These are phyloP conservation scores for Rhinocladiella similis DNA, from an alignment of 2,329 filamentous ascomycete genomes.

Conservation along the genomic window DNA sequence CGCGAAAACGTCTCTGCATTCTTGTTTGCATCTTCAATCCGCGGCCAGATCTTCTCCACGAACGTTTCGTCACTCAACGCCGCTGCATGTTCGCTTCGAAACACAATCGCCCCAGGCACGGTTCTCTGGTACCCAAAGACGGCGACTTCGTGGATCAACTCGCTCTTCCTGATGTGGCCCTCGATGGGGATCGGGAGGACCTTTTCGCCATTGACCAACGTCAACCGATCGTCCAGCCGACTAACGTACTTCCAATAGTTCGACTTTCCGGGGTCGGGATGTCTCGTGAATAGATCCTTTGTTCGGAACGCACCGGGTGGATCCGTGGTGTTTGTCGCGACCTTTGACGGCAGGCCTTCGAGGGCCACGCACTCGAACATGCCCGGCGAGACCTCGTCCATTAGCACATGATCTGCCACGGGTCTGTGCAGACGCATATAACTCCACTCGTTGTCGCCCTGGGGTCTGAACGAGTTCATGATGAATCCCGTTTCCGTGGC, in stretches of 20 bases:
- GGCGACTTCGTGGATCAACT: slow-evolving; percentile 54
- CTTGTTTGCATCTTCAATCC: slow-evolving; percentile 50
- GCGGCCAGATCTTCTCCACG: slow-evolving; percentile 44
- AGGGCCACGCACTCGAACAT: slow-evolving; percentile 58
- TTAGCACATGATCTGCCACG: slow-evolving; percentile 48
- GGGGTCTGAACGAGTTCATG: slow-evolving; percentile 61
- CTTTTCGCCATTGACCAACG: slow-evolving; percentile 66
- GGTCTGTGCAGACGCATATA: slow-evolving; percentile 52
- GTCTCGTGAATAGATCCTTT: slow-evolving; percentile 60
- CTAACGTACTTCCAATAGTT: slow-evolving; percentile 64
- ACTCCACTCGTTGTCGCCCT: slow-evolving; percentile 58
- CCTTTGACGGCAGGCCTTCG: slow-evolving; percentile 58
- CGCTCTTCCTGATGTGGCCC: slow-evolving; percentile 49
- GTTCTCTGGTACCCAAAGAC: slow-evolving; percentile 61
- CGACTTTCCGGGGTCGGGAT: slow-evolving; percentile 46
- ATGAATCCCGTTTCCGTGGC: slow-evolving; percentile 67
- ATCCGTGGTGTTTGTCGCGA: slow-evolving; percentile 58
- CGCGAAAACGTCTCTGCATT: slow-evolving; percentile 53
- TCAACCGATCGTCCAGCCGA: slow-evolving; percentile 61
- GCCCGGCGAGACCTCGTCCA: slow-evolving; percentile 38
- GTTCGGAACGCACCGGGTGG: slow-evolving; percentile 58
- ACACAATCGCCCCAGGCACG: slow-evolving; percentile 58
- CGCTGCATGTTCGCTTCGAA: slow-evolving; percentile 39
- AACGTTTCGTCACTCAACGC: slow-evolving; percentile 39
- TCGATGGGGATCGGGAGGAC: slow-evolving; percentile 66